phyloP scores from a whole-genome alignment of 1,139 yeast species.

The Debaryomyces sp. region DNA sequence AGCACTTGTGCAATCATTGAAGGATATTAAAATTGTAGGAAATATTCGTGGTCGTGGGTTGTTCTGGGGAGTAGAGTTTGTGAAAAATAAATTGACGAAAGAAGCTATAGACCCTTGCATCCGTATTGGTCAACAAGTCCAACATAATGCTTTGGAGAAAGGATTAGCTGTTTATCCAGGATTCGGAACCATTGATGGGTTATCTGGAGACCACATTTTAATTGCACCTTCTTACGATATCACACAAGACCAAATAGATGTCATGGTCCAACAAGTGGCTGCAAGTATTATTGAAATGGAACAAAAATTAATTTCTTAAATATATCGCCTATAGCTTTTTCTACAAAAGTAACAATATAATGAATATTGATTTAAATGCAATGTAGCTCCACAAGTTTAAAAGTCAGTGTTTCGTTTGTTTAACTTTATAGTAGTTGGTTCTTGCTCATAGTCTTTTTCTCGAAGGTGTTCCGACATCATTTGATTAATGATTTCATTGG shows the following conservation, averaged over 20 bases:
- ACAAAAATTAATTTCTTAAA: neutral
- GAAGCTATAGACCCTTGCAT: conserved; percentile 12
- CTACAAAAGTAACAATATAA: neutral
- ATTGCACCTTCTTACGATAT: conserved; percentile 12
- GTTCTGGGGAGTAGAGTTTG: conserved; percentile 22
- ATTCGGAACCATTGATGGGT: conserved; percentile 9
- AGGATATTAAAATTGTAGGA: conserved; percentile 13
- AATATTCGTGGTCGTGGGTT: conserved; percentile 20
- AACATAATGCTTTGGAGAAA: neutral
- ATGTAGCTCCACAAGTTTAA: neutral
- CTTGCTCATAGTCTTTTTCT: neutral
- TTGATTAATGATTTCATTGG: neutral
- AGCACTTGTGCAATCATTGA: conserved; percentile 9
- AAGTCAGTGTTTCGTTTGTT: neutral
- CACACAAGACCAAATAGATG: conserved; percentile 21
- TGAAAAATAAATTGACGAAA: conserved; percentile 17
- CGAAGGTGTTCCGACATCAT: neutral
- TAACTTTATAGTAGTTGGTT: neutral
- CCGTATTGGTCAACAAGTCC: neutral
- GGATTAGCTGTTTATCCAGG: conserved; percentile 11
- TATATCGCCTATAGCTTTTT: neutral
- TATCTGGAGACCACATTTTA: conserved; percentile 10
- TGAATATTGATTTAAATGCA: neutral
- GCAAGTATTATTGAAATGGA: neutral
- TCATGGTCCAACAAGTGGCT: neutral